Evolutionary conservation across 805 yeast species (phyloP).

Genomic region (Candida bentonensis): DNA sequence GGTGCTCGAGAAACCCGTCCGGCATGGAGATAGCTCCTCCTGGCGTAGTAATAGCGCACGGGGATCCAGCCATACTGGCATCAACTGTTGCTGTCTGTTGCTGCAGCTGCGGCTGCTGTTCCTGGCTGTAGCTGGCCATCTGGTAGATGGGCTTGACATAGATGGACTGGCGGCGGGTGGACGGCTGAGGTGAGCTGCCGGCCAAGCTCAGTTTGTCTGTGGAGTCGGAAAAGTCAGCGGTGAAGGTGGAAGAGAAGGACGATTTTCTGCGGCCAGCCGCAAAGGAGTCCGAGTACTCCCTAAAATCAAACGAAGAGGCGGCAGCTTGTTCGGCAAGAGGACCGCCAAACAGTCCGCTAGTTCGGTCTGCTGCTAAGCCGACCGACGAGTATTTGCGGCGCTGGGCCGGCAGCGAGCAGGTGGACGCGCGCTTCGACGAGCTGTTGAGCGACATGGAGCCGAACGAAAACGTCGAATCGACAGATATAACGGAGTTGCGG

Average conservation of each 20-base stretch:
- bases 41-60: background rate
- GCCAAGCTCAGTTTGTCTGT: background rate
- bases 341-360: background rate
- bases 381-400: background rate
- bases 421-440: background rate
- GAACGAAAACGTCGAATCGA: background rate
- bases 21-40: background rate
- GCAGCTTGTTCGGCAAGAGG: background rate
- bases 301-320: background rate
- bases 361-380: background rate
- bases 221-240: background rate
- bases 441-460: background rate
- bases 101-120: too few species aligned
- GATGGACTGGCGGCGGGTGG: background rate
- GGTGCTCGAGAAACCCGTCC: slow-evolving; percentile 1
- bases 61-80: background rate
- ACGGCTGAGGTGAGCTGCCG: background rate
- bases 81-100: too few species aligned
- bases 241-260: background rate
- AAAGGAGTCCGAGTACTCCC: background rate
- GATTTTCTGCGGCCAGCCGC: background rate
- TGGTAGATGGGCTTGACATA: slow-evolving; percentile 1
- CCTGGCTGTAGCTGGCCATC: background rate
- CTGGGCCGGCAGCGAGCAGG: background rate
- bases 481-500: background rate